Conservation (phyloP, 257 asterid genomes). For the Fraxinus cuspidata region DNA sequence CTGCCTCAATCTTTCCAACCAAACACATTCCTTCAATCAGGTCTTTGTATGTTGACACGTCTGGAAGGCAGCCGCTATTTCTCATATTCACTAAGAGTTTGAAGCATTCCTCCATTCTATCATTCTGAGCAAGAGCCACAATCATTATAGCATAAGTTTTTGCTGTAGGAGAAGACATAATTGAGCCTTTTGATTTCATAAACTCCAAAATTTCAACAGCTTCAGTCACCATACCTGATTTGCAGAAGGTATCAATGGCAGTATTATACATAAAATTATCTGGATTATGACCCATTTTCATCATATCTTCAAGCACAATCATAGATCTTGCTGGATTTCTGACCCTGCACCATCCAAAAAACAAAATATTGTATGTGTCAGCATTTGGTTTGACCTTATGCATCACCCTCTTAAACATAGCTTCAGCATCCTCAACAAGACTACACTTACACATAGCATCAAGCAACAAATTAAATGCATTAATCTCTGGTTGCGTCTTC, state of each 20-base stretch:
- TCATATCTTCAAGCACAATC: slow-evolving; percentile 78
- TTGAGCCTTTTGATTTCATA: slow-evolving; percentile 75
- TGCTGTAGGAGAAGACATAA: slow-evolving; percentile 91
- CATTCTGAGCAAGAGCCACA: slow-evolving; percentile 66
- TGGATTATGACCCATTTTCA: slow-evolving; percentile 62
- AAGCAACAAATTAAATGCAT: slow-evolving; percentile 74
- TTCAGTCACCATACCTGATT: slow-evolving; percentile 77
- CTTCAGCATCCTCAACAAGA: slow-evolving; percentile 85
- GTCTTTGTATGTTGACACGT: slow-evolving; percentile 86
- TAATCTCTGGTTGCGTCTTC: slow-evolving; percentile 84
- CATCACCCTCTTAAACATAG: slow-evolving; percentile 59
- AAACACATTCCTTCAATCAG: slow-evolving; percentile 75
- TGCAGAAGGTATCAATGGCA: slow-evolving; percentile 85
- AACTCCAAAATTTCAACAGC: slow-evolving; percentile 74
- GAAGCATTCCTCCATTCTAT: slow-evolving; percentile 69
- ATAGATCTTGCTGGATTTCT: slow-evolving; percentile 74
- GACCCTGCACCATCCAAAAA: slow-evolving; percentile 92
- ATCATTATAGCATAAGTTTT: slow-evolving; percentile 77
- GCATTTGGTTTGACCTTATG: slow-evolving; percentile 70
- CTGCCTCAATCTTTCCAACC: slow-evolving; percentile 69
- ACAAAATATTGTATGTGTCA: slow-evolving; percentile 75
- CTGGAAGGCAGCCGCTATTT: slow-evolving; percentile 81
- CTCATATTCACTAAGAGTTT: slow-evolving; percentile 65
- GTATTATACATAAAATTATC: slow-evolving; percentile 81
- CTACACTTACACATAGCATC: slow-evolving; percentile 91